Conservation (phyloP, 2,329 filamentous ascomycete species). For the Spiromastix sp. region DNA sequence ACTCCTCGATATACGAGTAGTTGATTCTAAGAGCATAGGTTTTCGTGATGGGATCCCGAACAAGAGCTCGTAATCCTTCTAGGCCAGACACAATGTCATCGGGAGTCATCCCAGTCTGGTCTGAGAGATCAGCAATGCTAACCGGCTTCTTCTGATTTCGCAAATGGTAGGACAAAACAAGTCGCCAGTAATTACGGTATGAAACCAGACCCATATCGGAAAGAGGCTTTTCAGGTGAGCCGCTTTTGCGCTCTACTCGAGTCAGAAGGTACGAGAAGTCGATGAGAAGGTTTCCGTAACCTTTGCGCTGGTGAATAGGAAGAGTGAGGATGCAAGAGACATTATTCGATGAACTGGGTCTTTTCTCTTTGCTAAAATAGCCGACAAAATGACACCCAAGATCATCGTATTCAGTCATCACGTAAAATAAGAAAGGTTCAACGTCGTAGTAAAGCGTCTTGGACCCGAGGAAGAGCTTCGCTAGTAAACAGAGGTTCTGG, state of each 20-base stretch:
- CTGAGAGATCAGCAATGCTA: conserved; percentile 51
- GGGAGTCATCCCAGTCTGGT: conserved; percentile 86
- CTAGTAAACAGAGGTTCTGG: conserved; percentile 85
- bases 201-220: conserved; percentile 97
- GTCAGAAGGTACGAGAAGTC: conserved; percentile 98
- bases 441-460: conserved; percentile 99
- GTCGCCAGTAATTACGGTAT: conserved; percentile 93
- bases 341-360: conserved; percentile 88
- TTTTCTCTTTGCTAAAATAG: conserved; percentile 99
- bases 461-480: conserved; percentile 93
- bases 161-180: conserved; percentile 77
- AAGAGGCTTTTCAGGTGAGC: conserved; percentile 91
- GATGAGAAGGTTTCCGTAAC: conserved; percentile 91
- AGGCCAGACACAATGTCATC: conserved; percentile 93
- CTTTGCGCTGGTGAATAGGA: conserved; percentile 92
- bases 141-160: conserved; percentile 49
- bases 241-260: conserved; percentile 82
- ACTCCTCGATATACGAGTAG: conserved; percentile 71
- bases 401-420: conserved; percentile 84
- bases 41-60: conserved; percentile 79
- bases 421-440: conserved; percentile 98
- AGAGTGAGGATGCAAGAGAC: conserved; percentile 95
- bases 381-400: conserved; percentile 92
- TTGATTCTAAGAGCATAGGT: conserved; percentile 85
- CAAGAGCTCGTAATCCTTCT: conserved; percentile 78